These are phyloP conservation scores for Metschnikowia reukaufii DNA, from an alignment of 805 yeast genomes.

Conservation along the genomic window DNA sequence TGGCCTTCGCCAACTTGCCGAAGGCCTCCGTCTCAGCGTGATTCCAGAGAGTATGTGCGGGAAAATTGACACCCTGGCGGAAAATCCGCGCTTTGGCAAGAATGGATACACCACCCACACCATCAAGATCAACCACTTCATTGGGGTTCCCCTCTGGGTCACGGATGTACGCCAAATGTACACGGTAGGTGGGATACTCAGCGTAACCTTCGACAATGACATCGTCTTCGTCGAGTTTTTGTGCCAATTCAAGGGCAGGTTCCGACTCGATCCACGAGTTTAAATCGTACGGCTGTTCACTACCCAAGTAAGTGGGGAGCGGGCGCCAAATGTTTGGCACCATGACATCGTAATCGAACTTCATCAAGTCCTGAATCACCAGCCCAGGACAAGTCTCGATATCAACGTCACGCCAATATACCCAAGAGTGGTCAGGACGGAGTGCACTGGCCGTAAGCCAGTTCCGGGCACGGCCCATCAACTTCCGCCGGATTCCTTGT, in stretches of 20 bases:
- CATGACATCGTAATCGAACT: slow-evolving; percentile 64
- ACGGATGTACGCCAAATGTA: slow-evolving; percentile 73
- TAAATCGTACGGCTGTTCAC: slow-evolving; percentile 92
- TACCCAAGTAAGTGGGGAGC: slow-evolving; percentile 84
- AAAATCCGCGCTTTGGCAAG: slow-evolving; percentile 72
- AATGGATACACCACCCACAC: slow-evolving; percentile 86
- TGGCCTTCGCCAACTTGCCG: slow-evolving; percentile 74
- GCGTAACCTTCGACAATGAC: slow-evolving; percentile 89
- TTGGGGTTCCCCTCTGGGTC: slow-evolving; percentile 58
- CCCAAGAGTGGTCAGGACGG: slow-evolving; percentile 87
- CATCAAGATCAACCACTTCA: slow-evolving; percentile 71
- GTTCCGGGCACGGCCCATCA: slow-evolving; percentile 86
- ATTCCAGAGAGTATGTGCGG: slow-evolving; percentile 79
- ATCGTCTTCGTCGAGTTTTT: slow-evolving; percentile 68
- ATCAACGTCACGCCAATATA: slow-evolving; percentile 87
- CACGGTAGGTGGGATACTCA: slow-evolving; percentile 84
- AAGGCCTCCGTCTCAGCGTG: slow-evolving; percentile 90
- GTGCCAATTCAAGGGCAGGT: slow-evolving; percentile 68
- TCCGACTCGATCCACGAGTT: slow-evolving; percentile 95
- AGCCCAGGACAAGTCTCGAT: slow-evolving; percentile 80
- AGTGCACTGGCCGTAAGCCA: slow-evolving; percentile 76
- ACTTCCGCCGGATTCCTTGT: slow-evolving; percentile 78
- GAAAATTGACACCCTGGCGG: slow-evolving; percentile 78
- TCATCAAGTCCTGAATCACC: slow-evolving; percentile 73
- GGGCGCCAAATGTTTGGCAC: slow-evolving; percentile 97